Evolutionary conservation across 441 rosid species (phyloP), one percentile per base, ranked within the genome.

Genomic region (Lepidium campestre): DNA sequence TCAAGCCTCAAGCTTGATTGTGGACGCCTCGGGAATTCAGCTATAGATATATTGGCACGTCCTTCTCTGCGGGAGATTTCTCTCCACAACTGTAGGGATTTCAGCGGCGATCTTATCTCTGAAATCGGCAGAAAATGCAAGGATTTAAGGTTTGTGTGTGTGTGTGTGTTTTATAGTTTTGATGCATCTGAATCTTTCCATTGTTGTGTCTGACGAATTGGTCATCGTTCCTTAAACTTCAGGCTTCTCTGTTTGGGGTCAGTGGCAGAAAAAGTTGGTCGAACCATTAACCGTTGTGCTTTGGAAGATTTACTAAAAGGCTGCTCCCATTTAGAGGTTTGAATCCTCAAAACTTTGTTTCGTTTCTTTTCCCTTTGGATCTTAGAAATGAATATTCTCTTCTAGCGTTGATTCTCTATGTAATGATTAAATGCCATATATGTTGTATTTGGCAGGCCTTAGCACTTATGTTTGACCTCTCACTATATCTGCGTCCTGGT

Each of bases 271-370:
- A 88, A 87, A 76, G 76, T 91, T 71, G 91, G 93, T 54, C 81
- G 86, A 14, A 78, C 85, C 15, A 73, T 88, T 80, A 87, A 69
- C 76, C 77, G 81, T 29, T 78, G 80, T 71, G 97, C 87, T 63
- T 82, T 90, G 68, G 93, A 90, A 83, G 91, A 83, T 74, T 82
- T 90, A 71, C 90, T 90, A 1, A 69, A 73, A 62, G 90, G 96
- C 49, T 93, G 96, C 83, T 71, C 80, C 12, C 85, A 73, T 60
- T 82, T 93, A 80, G 96, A 93, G 87, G 98, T 93, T 86, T 86
- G 89, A 70, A 53, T 67, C 52, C 37, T 46, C 36, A 27, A 14
- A 46, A 1, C 2, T 48, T 19, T 17, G 29, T 13, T 6, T 46
- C 0, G 31, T 18, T 62, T 35, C 25, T 27, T 32, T 15, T 27